Conservation (phyloP, 2,329 filamentous ascomycete genomes). For the Zopfia rhizophila region DNA sequence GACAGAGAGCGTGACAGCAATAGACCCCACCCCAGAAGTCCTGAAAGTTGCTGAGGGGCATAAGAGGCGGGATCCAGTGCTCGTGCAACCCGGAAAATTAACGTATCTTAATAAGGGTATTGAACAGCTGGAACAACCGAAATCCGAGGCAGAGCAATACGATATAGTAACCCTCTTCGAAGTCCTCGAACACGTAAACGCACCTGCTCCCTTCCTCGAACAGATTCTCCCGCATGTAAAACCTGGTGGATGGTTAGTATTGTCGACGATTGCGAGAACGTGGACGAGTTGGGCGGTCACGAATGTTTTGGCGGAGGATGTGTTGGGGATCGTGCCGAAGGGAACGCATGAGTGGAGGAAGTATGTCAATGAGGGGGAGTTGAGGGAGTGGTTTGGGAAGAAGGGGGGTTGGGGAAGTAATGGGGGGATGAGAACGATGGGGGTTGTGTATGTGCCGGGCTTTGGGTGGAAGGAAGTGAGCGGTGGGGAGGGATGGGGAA, state of each 20-base stretch:
- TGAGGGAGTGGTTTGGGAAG: slow-evolving; percentile 62
- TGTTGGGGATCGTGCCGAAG: slow-evolving; percentile 85
- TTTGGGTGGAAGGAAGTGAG: slow-evolving; percentile 86
- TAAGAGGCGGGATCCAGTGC: slow-evolving; percentile 75
- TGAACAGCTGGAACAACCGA: slow-evolving; percentile 68
- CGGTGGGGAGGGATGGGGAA: slow-evolving; percentile 86
- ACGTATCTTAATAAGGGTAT: slow-evolving; percentile 80
- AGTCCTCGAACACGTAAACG: slow-evolving; percentile 90
- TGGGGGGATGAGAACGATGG: slow-evolving; percentile 69
- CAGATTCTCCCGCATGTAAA: slow-evolving; percentile 78
- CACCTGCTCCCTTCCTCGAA: slow-evolving; percentile 78
- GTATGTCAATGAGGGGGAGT: slow-evolving; percentile 89
- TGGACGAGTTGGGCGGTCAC: slow-evolving; percentile 92
- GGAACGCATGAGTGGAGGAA: slow-evolving; percentile 98
- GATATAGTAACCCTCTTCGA: slow-evolving; percentile 92
- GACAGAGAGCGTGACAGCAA: slow-evolving; percentile 74
- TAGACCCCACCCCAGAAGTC: slow-evolving; percentile 81
- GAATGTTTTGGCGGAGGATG: slow-evolving; percentile 88
- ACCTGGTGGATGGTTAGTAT: slow-evolving; percentile 91
- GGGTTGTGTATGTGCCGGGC: slow-evolving; percentile 89
- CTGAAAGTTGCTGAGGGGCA: slow-evolving; percentile 80
- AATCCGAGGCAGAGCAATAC: slow-evolving; percentile 61
- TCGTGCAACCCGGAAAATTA: slow-evolving; percentile 67
- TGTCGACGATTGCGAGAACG: slow-evolving; percentile 91
- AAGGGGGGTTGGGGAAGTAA: slow-evolving; percentile 48